Evolutionary conservation across 768 basidiomycete genomes (phyloP).

Genomic region (Ramaria rubella): DNA sequence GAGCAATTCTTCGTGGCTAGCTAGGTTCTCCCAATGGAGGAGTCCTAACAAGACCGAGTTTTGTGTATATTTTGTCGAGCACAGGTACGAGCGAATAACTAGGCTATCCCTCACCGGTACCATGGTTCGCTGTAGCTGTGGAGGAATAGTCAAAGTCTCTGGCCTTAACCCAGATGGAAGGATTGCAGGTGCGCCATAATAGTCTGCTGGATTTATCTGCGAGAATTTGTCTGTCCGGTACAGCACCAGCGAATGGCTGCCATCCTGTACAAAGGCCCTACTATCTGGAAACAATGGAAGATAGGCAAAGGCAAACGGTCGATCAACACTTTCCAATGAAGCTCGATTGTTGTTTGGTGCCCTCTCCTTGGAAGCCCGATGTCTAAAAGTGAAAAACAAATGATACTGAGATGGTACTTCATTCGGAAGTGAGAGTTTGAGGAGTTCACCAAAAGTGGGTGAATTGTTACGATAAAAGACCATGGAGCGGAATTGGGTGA

Average conservation of each 20-base stretch:
- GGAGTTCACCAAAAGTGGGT: conserved; percentile 88
- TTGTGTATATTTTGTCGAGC: conserved; percentile 89
- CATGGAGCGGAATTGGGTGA: conserved; percentile 82
- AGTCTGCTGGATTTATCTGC: conserved; percentile 59
- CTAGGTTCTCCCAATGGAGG: conserved; percentile 72
- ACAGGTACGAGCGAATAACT: conserved; percentile 80
- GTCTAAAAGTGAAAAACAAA: conserved; percentile 89
- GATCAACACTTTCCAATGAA: conserved; percentile 44
- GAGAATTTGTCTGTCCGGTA: conserved; percentile 72
- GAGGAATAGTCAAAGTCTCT: conserved; percentile 52
- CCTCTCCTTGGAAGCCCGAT: conserved; percentile 32
- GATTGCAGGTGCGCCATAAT: conserved; percentile 65
- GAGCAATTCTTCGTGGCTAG: conserved; percentile 57
- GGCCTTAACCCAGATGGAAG: conserved; percentile 46
- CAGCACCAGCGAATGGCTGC: conserved; percentile 76
- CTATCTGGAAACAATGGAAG: conserved; percentile 78
- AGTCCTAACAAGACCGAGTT: conserved; percentile 77
- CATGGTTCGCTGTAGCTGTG: conserved; percentile 58
- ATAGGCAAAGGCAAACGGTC: conserved; percentile 88
- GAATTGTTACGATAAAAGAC: conserved; percentile 83
- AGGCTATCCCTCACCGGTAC: conserved; percentile 71
- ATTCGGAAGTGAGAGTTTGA: conserved; percentile 76
- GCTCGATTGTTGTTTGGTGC: conserved; percentile 24
- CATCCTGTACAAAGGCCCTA: conserved; percentile 80
- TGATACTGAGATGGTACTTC: conserved; percentile 74